A percentile compares a stretch with the other conserved stretches of the same genome.
phyloP scores from a whole-genome alignment of 306 rosid species.

The Lathyrus sativus region DNA sequence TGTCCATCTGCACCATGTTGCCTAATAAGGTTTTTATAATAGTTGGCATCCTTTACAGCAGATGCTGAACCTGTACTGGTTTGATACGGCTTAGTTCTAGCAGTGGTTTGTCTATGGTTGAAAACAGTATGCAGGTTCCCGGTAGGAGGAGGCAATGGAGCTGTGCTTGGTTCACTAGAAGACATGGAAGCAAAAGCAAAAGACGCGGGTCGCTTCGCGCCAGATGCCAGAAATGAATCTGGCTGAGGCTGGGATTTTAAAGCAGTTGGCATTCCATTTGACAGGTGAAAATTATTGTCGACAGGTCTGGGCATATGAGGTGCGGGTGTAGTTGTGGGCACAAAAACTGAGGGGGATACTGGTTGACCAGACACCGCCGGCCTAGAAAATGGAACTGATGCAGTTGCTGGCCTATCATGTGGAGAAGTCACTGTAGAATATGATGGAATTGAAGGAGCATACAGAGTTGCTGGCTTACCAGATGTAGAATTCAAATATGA shows the following conservation, averaged over 20 bases:
- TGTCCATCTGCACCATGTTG: slow-evolving; percentile 60
- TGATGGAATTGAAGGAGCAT: slow-evolving; percentile 16
- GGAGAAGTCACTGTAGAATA: neutral
- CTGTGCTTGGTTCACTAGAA: slow-evolving; percentile 6
- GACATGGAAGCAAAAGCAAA: slow-evolving; percentile 4
- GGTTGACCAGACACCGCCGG: slow-evolving; percentile 29
- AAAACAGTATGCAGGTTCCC: slow-evolving; percentile 2
- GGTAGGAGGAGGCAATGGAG: neutral
- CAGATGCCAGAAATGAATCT: slow-evolving; percentile 16
- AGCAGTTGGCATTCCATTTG: slow-evolving; percentile 36
- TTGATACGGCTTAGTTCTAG: slow-evolving; percentile 33
- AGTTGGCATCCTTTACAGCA: slow-evolving; percentile 56
- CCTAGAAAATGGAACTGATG: slow-evolving; percentile 35
- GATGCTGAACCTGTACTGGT: slow-evolving; percentile 36
- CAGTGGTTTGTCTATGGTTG: slow-evolving; percentile 38
- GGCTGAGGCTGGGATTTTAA: slow-evolving; percentile 38
- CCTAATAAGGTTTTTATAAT: slow-evolving; percentile 67
- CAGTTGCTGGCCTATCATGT: slow-evolving; percentile 21
- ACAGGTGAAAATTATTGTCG: slow-evolving; percentile 20
- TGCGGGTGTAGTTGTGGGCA: slow-evolving; percentile 13
- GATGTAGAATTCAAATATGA: slow-evolving; percentile 12
- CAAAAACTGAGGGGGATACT: slow-evolving; percentile 20
- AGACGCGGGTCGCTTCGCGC: slow-evolving; percentile 3
- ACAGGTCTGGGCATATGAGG: slow-evolving; percentile 36
- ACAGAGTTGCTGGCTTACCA: slow-evolving; percentile 21